Conservation (phyloP, 2,329 filamentous ascomycete species). For the Zymoseptoria pseudotritici region DNA sequence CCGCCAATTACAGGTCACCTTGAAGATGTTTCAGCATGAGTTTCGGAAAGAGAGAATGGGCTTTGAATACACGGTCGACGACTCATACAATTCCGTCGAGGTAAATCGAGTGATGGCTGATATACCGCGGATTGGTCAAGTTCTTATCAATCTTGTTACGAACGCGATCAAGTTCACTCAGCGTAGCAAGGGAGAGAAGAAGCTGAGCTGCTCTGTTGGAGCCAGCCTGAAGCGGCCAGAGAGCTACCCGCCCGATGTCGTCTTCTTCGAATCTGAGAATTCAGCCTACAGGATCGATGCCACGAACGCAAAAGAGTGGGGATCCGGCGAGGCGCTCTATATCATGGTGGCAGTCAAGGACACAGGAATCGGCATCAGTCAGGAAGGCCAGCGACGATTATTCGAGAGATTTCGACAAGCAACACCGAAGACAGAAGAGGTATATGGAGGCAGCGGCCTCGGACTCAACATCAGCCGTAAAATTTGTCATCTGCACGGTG, state of each 20-base stretch:
- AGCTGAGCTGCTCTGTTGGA: constrained; percentile 20
- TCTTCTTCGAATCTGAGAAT: constrained; percentile 36
- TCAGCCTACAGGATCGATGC: constrained; percentile 34
- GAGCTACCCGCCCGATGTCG: constrained; percentile 38
- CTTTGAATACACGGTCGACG: constrained; percentile 23
- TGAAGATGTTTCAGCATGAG: constrained; percentile 32
- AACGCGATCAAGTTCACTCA: constrained; percentile 31
- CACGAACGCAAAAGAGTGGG: constrained; percentile 37
- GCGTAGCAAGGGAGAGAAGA: constrained; percentile 17
- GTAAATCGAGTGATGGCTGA: constrained; percentile 24
- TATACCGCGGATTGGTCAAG: constrained; percentile 23
- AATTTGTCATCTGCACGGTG: constrained; percentile 37
- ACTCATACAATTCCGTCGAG: constrained; percentile 18
- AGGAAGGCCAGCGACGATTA: constrained; percentile 34
- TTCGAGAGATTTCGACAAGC: constrained; percentile 38
- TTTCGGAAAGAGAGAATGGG: constrained; percentile 24
- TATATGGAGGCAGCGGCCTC: constrained; percentile 39
- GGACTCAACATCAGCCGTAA: constrained; percentile 42
- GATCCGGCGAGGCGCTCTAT: constrained; percentile 32
- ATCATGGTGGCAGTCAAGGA: constrained; percentile 41
- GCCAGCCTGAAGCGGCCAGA: constrained; percentile 28
- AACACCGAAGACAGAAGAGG: constrained; percentile 27
- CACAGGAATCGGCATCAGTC: constrained; percentile 31
- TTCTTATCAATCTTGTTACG: constrained; percentile 27
- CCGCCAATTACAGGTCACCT: constrained; percentile 19